Percentiles rank a stretch among this genome's conserved stretches.
These are phyloP conservation scores for Ilex asprella DNA, from an alignment of 257 asterid species.

Conservation along the genomic window DNA sequence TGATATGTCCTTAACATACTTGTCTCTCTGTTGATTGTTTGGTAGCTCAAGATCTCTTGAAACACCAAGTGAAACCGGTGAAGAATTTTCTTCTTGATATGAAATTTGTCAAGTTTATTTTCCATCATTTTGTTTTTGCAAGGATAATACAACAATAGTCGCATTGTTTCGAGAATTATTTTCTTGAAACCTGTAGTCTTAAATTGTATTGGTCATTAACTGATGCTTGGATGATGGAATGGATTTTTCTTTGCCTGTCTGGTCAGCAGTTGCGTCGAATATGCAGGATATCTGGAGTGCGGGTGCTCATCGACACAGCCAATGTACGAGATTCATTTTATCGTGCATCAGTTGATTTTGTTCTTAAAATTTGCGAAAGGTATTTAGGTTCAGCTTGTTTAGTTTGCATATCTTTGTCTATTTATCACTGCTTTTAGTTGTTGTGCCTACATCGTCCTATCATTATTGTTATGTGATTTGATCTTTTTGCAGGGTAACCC, in stretches of 20 bases:
- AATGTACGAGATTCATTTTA: conserved; percentile 82
- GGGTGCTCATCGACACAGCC: conserved; percentile 50
- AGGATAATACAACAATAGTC: background rate
- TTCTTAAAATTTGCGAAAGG: conserved; percentile 75
- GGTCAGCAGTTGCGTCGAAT: conserved; percentile 55
- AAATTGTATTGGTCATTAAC: background rate
- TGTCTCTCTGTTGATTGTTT: too few species aligned
- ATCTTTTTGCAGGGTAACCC: conserved; percentile 38
- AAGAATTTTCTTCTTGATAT: background rate
- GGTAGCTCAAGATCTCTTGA: too few species aligned
- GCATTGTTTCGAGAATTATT: background rate
- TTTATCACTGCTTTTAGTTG: conserved; percentile 12
- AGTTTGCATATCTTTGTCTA: conserved; percentile 8
- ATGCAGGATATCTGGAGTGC: conserved; percentile 76
- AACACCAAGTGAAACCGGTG: too few species aligned
- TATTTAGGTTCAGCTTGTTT: conserved; percentile 17
- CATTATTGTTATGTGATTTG: conserved; percentile 18
- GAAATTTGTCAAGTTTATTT: background rate
- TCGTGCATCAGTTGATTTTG: conserved; percentile 68
- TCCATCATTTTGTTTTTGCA: background rate
- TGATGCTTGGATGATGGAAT: background rate
- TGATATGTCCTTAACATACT: too few species aligned
- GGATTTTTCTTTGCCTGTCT: conserved; percentile 14
- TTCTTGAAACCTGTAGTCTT: background rate
- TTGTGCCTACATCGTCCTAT: conserved; percentile 11